Base-by-base conservation (phyloP, 306 rosid genomes). In the Quercus agrifolia region DNA sequence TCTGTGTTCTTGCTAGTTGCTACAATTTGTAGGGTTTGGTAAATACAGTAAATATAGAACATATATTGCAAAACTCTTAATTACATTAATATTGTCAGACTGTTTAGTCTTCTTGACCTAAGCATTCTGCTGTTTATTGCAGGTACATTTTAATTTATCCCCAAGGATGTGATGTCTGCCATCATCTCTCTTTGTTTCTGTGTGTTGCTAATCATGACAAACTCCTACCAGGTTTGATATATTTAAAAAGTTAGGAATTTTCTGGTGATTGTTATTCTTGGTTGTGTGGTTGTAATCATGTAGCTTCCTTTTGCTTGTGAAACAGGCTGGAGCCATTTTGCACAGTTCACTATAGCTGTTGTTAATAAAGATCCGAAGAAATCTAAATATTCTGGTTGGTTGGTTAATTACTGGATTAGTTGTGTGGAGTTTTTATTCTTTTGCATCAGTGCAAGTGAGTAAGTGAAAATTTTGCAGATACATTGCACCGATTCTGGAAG, bases 401-500 rank as follows among this genome's bases (percentile, higher is more conserved):
- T 78, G 59, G 70, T 74, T 71, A 71, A 56, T 83, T 59, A 44
- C 64, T 67, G 59, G 61, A 57, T 76, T 64, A 56, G 64, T 78
- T 64, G 72, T 63, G 35, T 70, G 73, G 75, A 63, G 69, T 66
- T 82, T 74, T 76, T 72, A 25, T 72, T 64, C 28, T 72, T 6
- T 82, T 59, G 73, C 44, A 14, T 56, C 30, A 51, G 46, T 38
- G 25, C 15, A 78, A 54, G 79, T 82, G 58, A 83, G 52, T 71
- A 44, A 61, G 35, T 54, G 54, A 74, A 77, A 74, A 25, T 70
- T 85, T 84, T 80, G 80, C 89, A 96, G 99, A 96, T 86, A 96
- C 99, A 20, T 87, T 96, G 78, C 99, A 96, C 84, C 96, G 99
- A 31, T 96, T 96, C 83, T 96, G 99, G 98, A 96, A 96, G 94